Conservation (phyloP, 768 basidiomycete species). For the Russula earlei region DNA sequence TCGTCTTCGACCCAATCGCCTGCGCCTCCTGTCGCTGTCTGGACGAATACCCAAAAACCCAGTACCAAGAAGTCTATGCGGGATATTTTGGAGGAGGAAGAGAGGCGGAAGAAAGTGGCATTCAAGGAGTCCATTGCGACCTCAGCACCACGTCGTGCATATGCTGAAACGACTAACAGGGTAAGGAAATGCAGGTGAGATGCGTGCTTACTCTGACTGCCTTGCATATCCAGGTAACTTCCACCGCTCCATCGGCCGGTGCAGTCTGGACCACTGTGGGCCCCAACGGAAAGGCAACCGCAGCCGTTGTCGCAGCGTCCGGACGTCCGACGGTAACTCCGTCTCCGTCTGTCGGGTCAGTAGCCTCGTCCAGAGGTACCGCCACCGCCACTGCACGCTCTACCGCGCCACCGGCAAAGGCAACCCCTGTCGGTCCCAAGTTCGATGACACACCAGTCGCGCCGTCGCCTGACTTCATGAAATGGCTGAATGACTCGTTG, state of each 20-base stretch:
- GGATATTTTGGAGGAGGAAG: conserved; percentile 98
- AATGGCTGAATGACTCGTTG: conserved; percentile 81
- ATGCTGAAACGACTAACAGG: conserved; percentile 75
- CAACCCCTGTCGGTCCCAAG: conserved; percentile 28
- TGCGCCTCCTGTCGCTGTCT: conserved; percentile 42
- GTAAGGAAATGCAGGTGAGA: conserved; percentile 28
- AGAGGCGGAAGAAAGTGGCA: conserved; percentile 60
- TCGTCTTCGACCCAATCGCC: conserved; percentile 22
- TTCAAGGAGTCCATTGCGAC: conserved; percentile 39
- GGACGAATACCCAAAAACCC: conserved; percentile 57
- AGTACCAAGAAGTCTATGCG: conserved; percentile 87
- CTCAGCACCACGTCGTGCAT: conserved; percentile 53
- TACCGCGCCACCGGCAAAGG: conserved; percentile 23
- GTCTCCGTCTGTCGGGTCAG: conserved; percentile 31
- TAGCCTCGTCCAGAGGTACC: conserved; percentile 22
- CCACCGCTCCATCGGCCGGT: conserved; percentile 27
- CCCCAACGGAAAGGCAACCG: conserved; percentile 51
- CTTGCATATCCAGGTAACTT: conserved; percentile 13
- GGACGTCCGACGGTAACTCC: conserved; percentile 29
- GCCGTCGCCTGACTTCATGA: conserved; percentile 85
- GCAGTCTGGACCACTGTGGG: conserved; percentile 87
- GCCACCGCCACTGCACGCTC: conserved; percentile 10
- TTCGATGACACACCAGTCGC: conserved; percentile 54
- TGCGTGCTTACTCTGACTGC: conserved; percentile 1
- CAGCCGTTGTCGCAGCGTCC: conserved; percentile 28